Percentiles rank a stretch among this genome's conserved stretches.
phyloP scores from a whole-genome alignment of 208 protist genomes.

The Novymonas esmeraldas region DNA sequence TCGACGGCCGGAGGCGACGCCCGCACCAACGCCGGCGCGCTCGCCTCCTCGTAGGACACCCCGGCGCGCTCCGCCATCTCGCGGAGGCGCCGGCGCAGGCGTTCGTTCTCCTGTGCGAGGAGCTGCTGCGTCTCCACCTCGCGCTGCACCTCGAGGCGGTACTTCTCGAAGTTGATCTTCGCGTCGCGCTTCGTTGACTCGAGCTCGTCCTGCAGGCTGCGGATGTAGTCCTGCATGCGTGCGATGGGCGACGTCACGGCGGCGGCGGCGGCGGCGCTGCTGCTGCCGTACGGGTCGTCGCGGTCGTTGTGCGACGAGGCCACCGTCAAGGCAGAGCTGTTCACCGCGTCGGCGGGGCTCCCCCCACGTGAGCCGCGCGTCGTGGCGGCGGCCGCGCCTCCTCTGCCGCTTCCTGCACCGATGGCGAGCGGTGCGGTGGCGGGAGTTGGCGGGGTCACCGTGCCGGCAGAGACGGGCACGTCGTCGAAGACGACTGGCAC shows the following conservation, averaged over 20 bases:
- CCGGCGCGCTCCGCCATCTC: slow-evolving; percentile 13
- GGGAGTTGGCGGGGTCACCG: neutral
- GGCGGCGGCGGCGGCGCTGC: neutral
- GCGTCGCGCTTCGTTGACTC: slow-evolving; percentile 27
- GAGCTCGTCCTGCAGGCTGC: slow-evolving; percentile 30
- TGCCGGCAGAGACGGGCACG: slow-evolving; percentile 4
- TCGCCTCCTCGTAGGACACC: neutral
- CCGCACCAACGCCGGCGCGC: neutral
- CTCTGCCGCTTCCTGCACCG: no score
- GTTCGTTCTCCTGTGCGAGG: slow-evolving; percentile 32
- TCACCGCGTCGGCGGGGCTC: neutral
- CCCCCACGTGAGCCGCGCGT: neutral
- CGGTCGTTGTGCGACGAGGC: slow-evolving; percentile 1
- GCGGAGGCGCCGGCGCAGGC: slow-evolving; percentile 16
- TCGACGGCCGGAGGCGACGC: neutral
- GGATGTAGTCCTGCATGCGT: slow-evolving; percentile 26
- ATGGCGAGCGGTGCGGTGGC: neutral
- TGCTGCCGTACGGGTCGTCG: neutral
- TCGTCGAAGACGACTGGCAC: slow-evolving; percentile 64
- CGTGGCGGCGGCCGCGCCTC: neutral
- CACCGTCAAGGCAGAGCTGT: slow-evolving; percentile 14
- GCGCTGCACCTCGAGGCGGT: slow-evolving; percentile 29
- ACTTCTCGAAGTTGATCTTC: slow-evolving; percentile 33
- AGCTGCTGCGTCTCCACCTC: slow-evolving; percentile 31
- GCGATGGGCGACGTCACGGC: neutral